phyloP scores from a whole-genome alignment of 257 asterid genomes.

The Scutellaria galericulata region DNA sequence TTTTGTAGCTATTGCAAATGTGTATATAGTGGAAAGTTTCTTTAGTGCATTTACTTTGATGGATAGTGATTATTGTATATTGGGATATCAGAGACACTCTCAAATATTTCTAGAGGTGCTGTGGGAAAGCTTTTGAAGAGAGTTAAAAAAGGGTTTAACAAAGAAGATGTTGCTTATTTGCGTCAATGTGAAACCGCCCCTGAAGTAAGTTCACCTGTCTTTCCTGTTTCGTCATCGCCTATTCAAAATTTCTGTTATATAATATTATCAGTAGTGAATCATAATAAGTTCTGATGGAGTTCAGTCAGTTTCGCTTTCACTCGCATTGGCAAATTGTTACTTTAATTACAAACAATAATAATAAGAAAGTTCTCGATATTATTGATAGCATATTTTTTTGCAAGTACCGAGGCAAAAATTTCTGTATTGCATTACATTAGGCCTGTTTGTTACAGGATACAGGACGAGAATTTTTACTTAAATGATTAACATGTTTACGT shows the following conservation, averaged over 20 bases:
- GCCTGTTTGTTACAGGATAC: background rate
- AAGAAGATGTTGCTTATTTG: conserved; percentile 63
- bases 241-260: background rate
- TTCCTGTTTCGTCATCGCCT: conserved; percentile 14
- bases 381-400: background rate
- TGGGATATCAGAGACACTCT: conserved; percentile 65
- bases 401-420: conserved; percentile 8
- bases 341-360: background rate
- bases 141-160: conserved; percentile 57
- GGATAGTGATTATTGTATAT: conserved; percentile 12
- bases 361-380: background rate
- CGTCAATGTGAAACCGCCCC: conserved; percentile 46
- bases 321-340: background rate
- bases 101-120: conserved; percentile 66
- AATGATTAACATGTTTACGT: background rate
- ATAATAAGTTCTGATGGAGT: background rate
- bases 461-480: background rate
- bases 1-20: conserved; percentile 3
- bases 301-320: background rate
- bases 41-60: conserved; percentile 19
- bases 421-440: background rate
- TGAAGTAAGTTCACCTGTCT: conserved; percentile 42
- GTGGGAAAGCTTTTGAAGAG: conserved; percentile 72
- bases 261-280: too few relatives aligned
- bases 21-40: conserved; percentile 10